A percentile compares a stretch with the other conserved stretches of the same genome.
Conservation (phyloP, 495 filamentous ascomycete genomes). For the Glutinoglossum americanum region DNA sequence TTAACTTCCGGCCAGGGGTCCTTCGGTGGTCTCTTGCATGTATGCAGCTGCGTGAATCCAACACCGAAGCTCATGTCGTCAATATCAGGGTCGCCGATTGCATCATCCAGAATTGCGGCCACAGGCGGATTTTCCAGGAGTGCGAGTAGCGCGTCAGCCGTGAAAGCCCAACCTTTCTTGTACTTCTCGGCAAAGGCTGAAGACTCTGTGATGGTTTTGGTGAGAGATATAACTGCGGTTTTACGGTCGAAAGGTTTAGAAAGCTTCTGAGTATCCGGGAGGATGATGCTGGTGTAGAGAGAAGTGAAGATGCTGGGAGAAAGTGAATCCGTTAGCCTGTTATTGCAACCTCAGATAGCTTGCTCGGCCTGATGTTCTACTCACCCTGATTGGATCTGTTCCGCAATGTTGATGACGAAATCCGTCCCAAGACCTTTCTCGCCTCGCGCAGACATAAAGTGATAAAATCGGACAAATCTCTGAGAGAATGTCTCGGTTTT, state of each 20-base stretch:
- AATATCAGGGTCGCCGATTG: conserved; percentile 63
- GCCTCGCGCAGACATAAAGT: conserved; percentile 59
- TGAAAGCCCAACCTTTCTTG: conserved; percentile 75
- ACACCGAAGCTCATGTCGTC: conserved; percentile 89
- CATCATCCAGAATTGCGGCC: conserved; percentile 47
- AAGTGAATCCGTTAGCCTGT: conserved; percentile 11
- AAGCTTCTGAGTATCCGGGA: conserved; percentile 75
- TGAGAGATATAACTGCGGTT: conserved; percentile 73
- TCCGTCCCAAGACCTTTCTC: conserved; percentile 69
- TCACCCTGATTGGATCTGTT: conserved; percentile 55
- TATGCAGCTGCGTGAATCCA: conserved; percentile 79
- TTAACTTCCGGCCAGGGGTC: conserved; percentile 69
- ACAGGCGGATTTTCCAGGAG: conserved; percentile 71
- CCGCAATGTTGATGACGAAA: conserved; percentile 61
- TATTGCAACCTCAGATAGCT: not conserved
- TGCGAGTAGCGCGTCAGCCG: conserved; percentile 65
- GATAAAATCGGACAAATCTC: conserved; percentile 77
- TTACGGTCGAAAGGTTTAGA: conserved; percentile 76
- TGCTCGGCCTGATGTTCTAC: conserved; percentile 6
- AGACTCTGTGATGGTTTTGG: conserved; percentile 71
- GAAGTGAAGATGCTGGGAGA: conserved; percentile 46
- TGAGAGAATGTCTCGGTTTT: conserved; percentile 63
- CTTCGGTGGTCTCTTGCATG: conserved; percentile 42
- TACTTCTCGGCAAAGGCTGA: conserved; percentile 51
- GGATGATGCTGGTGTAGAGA: conserved; percentile 65